Evolutionary conservation across 139 green algal genomes (phyloP).

Genomic region (Deuterostichococcus epilithicus): DNA sequence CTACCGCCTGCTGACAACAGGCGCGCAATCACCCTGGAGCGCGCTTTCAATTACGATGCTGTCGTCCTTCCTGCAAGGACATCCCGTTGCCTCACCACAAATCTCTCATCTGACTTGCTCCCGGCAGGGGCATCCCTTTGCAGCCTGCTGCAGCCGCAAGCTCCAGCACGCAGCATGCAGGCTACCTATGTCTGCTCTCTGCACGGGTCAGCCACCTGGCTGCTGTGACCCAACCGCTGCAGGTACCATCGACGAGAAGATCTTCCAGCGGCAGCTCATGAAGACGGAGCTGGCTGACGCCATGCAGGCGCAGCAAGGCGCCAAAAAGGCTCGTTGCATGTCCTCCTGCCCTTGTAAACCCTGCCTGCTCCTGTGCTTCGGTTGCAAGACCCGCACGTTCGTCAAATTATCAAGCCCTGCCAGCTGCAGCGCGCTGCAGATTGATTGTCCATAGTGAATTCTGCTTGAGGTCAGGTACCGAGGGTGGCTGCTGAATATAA

Average conservation of each 20-base stretch:
- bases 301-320: too few relatives aligned
- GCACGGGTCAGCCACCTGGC: too few relatives aligned
- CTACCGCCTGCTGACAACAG: constrained; percentile 74
- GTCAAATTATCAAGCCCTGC: too few relatives aligned
- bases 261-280: constrained; percentile 83
- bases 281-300: constrained; percentile 61
- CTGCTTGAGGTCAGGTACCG: too few relatives aligned
- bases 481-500: too few relatives aligned
- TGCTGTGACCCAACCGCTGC: not conserved
- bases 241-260: constrained; percentile 86
- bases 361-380: too few relatives aligned
- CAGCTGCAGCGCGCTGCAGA: not conserved
- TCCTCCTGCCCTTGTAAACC: too few relatives aligned
- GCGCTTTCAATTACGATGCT: not conserved
- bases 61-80: not conserved
- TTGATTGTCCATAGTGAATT: not conserved
- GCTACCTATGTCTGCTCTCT: too few relatives aligned
- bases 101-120: not conserved
- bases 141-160: too few relatives aligned
- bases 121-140: not conserved
- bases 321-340: too few relatives aligned
- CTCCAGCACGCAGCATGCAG: too few relatives aligned
- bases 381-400: too few relatives aligned
- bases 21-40: not conserved
- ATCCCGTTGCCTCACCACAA: not conserved